phyloP scores from a whole-genome alignment of 2,329 filamentous ascomycete genomes.

The Ophiostoma ips region DNA sequence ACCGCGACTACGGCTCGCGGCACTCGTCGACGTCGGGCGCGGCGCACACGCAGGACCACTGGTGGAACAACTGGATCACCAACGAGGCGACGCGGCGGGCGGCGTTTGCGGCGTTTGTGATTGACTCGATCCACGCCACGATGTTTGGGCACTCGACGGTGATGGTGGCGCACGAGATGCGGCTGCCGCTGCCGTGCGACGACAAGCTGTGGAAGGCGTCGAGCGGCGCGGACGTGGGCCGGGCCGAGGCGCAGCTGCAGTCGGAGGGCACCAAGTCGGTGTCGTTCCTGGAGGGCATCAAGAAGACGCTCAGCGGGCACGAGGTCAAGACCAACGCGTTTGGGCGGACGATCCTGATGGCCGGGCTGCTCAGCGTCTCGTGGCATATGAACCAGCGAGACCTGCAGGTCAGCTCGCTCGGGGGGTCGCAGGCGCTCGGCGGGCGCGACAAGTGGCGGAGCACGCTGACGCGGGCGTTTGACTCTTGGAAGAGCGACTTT shows the following conservation, averaged over 20 bases:
- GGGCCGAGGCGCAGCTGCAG: conserved; percentile 67
- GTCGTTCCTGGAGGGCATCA: conserved; percentile 81
- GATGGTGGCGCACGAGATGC: conserved; percentile 94
- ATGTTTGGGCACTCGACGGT: conserved; percentile 97
- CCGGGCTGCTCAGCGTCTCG: conserved; percentile 79
- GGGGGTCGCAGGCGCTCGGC: conserved; percentile 57
- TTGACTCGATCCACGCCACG: conserved; percentile 90
- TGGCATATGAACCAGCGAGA: conserved; percentile 98
- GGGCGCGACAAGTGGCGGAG: conserved; percentile 85
- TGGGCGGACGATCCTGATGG: conserved; percentile 85
- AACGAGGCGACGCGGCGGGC: conserved; percentile 81
- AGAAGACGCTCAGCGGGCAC: conserved; percentile 74
- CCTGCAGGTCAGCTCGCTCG: conserved; percentile 77
- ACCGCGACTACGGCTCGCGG: conserved; percentile 38
- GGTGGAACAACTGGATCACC: conserved; percentile 93
- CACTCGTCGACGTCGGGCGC: conserved; percentile 48
- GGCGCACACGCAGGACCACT: conserved; percentile 65
- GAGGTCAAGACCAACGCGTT: conserved; percentile 85
- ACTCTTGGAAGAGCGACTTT: conserved; percentile 87
- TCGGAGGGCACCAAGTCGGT: conserved; percentile 72
- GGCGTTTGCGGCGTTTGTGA: conserved; percentile 86
- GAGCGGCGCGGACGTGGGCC: conserved; percentile 71
- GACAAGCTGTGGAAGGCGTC: conserved; percentile 86
- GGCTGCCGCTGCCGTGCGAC: conserved; percentile 80
- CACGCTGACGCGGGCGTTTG: conserved; percentile 74